These are phyloP conservation scores for Candida nanaspora DNA, from an alignment of 805 yeast genomes.

Conservation along the genomic window DNA sequence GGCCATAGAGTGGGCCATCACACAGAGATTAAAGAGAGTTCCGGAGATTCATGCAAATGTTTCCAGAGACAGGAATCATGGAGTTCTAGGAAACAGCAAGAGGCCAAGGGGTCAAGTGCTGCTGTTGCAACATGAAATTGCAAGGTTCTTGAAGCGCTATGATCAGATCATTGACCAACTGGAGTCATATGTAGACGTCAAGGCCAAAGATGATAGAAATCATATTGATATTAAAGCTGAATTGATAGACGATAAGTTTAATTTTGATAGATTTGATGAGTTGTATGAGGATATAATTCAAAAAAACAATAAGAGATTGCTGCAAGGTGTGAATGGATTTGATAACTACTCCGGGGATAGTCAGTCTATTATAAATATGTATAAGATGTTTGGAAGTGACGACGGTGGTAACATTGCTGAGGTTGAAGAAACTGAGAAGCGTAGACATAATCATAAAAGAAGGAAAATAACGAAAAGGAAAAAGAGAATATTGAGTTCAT, in stretches of 20 bases:
- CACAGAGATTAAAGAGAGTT: slow-evolving; percentile 53
- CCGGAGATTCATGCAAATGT: slow-evolving; percentile 39
- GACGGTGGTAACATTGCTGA: not conserved
- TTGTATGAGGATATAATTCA: slow-evolving; percentile 24
- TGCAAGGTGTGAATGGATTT: slow-evolving; percentile 17
- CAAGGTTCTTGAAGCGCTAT: slow-evolving; percentile 41
- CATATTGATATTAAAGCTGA: slow-evolving; percentile 2
- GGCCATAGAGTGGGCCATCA: slow-evolving; percentile 57
- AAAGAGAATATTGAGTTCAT: slow-evolving; percentile 39
- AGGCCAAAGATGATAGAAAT: not conserved
- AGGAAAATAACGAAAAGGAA: slow-evolving; percentile 11
- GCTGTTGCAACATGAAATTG: slow-evolving; percentile 64
- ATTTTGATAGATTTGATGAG: slow-evolving; percentile 31
- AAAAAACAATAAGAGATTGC: slow-evolving; percentile 22
- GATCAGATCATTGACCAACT: slow-evolving; percentile 16
- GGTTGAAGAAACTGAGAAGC: slow-evolving; percentile 4
- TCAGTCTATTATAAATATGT: slow-evolving; percentile 16
- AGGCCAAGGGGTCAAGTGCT: slow-evolving; percentile 44
- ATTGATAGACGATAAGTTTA: slow-evolving; percentile 3
- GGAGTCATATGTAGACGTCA: not conserved
- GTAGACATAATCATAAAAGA: slow-evolving; percentile 15
- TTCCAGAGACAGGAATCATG: slow-evolving; percentile 17
- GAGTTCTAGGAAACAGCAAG: slow-evolving; percentile 25
- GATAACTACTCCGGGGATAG: slow-evolving; percentile 8
- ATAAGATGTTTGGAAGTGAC: slow-evolving; percentile 23